phyloP scores from a whole-genome alignment of 176 grass and related monocot genomes.

The Musa schizocarpa region DNA sequence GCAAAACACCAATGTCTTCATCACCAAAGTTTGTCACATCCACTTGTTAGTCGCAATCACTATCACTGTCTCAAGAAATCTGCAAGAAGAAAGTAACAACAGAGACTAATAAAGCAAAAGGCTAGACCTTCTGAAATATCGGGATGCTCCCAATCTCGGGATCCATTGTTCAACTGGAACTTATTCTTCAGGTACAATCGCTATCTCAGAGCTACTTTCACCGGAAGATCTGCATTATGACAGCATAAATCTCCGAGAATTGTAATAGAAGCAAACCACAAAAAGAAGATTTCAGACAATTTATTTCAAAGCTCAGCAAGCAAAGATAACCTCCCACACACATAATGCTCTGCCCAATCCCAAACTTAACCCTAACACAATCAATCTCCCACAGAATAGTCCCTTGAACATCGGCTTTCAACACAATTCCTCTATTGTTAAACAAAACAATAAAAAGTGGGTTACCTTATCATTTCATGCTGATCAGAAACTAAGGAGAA shows the following conservation, averaged over 20 bases:
- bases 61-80: background rate
- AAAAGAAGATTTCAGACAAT: constrained; percentile 11
- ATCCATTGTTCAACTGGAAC: constrained; percentile 47
- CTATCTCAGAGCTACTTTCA: background rate
- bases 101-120: background rate
- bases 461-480: background rate
- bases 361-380: background rate
- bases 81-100: background rate
- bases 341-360: background rate
- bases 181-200: constrained; percentile 4
- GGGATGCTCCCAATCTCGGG: constrained; percentile 42
- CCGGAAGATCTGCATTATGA: background rate
- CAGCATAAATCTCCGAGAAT: background rate
- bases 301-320: background rate
- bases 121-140: constrained; percentile 39
- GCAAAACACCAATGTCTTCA: background rate
- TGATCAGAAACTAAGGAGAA: background rate
- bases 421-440: background rate
- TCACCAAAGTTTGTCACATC: background rate
- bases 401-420: background rate
- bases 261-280: background rate
- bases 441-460: background rate
- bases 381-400: background rate
- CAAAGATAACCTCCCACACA: background rate
- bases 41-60: background rate